Conservation (phyloP, 768 basidiomycete species). For the Paxillus rubicundulus region DNA sequence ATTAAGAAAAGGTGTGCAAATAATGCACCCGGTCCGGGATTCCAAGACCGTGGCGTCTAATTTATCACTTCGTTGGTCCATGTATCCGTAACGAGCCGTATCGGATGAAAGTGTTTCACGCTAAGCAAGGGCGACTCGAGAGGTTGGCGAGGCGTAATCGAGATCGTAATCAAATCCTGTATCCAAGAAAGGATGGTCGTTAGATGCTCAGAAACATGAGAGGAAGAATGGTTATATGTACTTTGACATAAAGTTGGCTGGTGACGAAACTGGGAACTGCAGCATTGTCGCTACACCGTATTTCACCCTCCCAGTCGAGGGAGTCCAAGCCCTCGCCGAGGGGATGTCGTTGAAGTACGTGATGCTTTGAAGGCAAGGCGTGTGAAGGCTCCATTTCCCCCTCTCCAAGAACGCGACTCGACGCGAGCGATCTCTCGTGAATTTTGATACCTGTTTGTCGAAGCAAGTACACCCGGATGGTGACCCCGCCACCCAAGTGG, state of each 20-base stretch:
- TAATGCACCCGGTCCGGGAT: too few relatives aligned
- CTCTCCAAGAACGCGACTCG: slow-evolving; percentile 41
- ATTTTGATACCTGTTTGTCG: slow-evolving; percentile 47
- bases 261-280: slow-evolving; percentile 46
- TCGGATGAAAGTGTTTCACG: slow-evolving; percentile 46
- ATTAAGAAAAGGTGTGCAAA: too few relatives aligned
- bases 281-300: slow-evolving; percentile 39
- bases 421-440: slow-evolving; percentile 11
- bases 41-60: too few relatives aligned
- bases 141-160: slow-evolving; percentile 42
- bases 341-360: slow-evolving; percentile 3
- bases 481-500: slow-evolving; percentile 9
- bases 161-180: slow-evolving; percentile 59
- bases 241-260: slow-evolving; percentile 49
- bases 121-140: slow-evolving; percentile 36
- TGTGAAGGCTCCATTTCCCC: slow-evolving; percentile 48
- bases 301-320: slow-evolving; percentile 63
- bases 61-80: slow-evolving; percentile 29
- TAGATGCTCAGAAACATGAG: background rate
- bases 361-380: slow-evolving; percentile 24
- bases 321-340: slow-evolving; percentile 34
- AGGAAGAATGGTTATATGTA: slow-evolving; percentile 21
- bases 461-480: slow-evolving; percentile 50
- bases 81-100: slow-evolving; percentile 59
- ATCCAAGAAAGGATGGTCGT: background rate